A percentile compares a stretch with the other conserved stretches of the same genome.
phyloP scores from a whole-genome alignment of 306 rosid genomes.

The Spatholobus suberectus region DNA sequence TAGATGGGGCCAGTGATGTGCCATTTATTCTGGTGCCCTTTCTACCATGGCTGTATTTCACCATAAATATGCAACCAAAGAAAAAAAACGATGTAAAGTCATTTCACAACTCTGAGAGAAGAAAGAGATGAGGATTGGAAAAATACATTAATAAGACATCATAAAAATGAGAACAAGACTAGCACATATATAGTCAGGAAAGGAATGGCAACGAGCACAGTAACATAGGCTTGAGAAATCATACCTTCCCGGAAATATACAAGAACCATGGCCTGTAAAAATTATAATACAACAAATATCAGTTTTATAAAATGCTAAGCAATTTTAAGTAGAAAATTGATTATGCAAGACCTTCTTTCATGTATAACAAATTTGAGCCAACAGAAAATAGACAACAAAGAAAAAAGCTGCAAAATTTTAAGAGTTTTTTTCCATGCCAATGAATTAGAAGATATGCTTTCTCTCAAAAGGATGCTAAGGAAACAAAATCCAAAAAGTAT shows the following conservation, averaged over 20 bases:
- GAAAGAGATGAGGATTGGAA: background rate
- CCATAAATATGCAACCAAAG: conserved; percentile 36
- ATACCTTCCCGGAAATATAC: conserved; percentile 86
- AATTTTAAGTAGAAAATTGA: background rate
- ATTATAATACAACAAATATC: conserved; percentile 29
- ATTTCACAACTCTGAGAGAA: background rate
- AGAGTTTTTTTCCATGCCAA: background rate
- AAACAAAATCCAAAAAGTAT: background rate
- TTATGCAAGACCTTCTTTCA: background rate
- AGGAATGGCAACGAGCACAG: background rate
- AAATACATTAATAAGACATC: background rate
- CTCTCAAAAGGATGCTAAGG: background rate
- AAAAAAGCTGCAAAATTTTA: background rate
- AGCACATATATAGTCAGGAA: background rate
- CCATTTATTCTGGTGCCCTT: conserved; percentile 63
- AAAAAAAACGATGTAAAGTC: background rate
- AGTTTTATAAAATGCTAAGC: conserved; percentile 26
- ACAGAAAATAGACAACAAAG: conserved; percentile 17
- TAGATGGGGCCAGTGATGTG: conserved; percentile 76
- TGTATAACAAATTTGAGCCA: background rate
- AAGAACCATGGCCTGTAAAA: conserved; percentile 79
- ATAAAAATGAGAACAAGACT: conserved; percentile 14
- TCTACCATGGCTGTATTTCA: conserved; percentile 58
- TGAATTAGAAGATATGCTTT: background rate
- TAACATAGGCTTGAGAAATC: conserved; percentile 16